Percentiles rank a stretch among this genome's conserved stretches.
phyloP scores from a whole-genome alignment of 2,329 filamentous ascomycete species.

The Phaeomoniella chlamydospora region DNA sequence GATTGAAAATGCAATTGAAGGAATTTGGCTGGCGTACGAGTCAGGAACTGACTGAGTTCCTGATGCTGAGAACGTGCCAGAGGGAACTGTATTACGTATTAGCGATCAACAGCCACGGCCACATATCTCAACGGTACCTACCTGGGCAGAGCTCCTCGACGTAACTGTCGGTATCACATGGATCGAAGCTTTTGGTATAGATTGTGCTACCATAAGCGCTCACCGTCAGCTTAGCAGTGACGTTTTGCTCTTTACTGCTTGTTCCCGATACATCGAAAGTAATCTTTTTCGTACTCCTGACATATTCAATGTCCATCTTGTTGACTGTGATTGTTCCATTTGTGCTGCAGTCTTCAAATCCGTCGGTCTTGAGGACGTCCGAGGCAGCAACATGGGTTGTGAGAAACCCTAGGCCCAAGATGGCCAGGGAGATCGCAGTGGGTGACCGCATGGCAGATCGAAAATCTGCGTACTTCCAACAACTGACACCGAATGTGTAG shows the following conservation, averaged over 20 bases:
- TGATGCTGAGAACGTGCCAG: constrained; percentile 56
- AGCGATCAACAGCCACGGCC: neutral
- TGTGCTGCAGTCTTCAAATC: constrained; percentile 58
- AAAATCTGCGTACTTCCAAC: constrained; percentile 9
- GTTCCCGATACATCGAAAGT: constrained; percentile 71
- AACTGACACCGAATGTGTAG: constrained; percentile 38
- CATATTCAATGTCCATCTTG: constrained; percentile 63
- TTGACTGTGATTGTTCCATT: constrained; percentile 51
- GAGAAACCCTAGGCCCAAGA: neutral
- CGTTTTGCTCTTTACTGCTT: constrained; percentile 61
- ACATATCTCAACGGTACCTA: constrained; percentile 24
- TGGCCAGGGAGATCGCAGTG: neutral
- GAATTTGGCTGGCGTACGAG: constrained; percentile 60
- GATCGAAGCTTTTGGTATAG: constrained; percentile 69
- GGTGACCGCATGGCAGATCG: neutral
- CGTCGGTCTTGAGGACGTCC: constrained; percentile 64
- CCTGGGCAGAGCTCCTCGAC: constrained; percentile 69
- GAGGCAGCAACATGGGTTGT: constrained; percentile 6
- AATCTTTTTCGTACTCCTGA: constrained; percentile 58
- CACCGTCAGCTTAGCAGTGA: constrained; percentile 61
- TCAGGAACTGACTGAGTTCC: constrained; percentile 60
- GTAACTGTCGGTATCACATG: constrained; percentile 54
- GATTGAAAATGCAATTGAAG: constrained; percentile 74
- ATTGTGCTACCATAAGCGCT: constrained; percentile 72
- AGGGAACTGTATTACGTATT: constrained; percentile 42